These are phyloP conservation scores for Aristolochia fimbriata DNA, from an alignment of 164 flowering plant species.

Conservation along the genomic window DNA sequence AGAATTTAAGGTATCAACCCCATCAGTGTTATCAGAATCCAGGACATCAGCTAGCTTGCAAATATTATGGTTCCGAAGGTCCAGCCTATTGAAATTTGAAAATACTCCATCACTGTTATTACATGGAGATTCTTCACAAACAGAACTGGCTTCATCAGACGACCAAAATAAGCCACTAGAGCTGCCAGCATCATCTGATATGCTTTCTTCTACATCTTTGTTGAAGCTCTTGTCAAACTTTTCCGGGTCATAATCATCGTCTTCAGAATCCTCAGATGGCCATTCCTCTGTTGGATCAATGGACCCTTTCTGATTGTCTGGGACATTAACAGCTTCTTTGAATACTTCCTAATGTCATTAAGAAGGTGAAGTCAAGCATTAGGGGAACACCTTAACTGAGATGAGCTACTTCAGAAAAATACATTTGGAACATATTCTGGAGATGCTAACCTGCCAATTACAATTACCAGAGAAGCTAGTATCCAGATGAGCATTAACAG, in stretches of 20 bases:
- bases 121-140: slow-evolving; percentile 18
- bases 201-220: slow-evolving; percentile 27
- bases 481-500: slow-evolving; percentile 86
- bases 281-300: slow-evolving; percentile 54
- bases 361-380: background rate
- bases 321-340: slow-evolving; percentile 61
- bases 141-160: slow-evolving; percentile 37
- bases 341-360: slow-evolving; percentile 59
- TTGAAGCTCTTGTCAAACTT: slow-evolving; percentile 30
- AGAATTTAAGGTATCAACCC: slow-evolving; percentile 32
- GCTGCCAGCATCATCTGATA: slow-evolving; percentile 38
- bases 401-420: background rate
- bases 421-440: background rate
- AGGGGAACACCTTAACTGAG: background rate
- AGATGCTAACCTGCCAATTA: slow-evolving; percentile 66
- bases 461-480: slow-evolving; percentile 51
- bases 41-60: slow-evolving; percentile 9
- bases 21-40: slow-evolving; percentile 38
- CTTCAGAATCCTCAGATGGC: slow-evolving; percentile 99
- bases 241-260: slow-evolving; percentile 84
- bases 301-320: slow-evolving; percentile 34
- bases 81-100: slow-evolving; percentile 6
- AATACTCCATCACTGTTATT: slow-evolving; percentile 5
- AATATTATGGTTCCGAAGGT: slow-evolving; percentile 7
- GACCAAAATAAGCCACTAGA: slow-evolving; percentile 56